Evolutionary conservation across 768 basidiomycete genomes (phyloP).

Genomic region (Hygrophorus pudorinus): DNA sequence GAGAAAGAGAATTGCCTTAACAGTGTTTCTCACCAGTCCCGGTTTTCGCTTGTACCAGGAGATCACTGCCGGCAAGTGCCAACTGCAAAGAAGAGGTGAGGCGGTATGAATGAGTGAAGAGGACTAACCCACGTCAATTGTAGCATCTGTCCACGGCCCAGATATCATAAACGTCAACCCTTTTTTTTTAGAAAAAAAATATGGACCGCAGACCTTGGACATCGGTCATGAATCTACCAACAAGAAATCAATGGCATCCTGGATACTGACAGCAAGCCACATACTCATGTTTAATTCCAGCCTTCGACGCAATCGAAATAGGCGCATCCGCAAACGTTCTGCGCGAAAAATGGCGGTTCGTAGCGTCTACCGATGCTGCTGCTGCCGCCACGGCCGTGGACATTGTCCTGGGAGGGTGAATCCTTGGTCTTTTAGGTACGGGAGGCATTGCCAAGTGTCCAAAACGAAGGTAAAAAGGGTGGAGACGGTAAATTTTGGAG

Average conservation of each 20-base stretch:
- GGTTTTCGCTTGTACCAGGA: constrained; percentile 45
- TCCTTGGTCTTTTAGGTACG: no score
- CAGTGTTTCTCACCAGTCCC: constrained; percentile 41
- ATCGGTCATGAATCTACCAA: no score
- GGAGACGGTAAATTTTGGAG: no score
- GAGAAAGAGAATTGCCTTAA: not conserved
- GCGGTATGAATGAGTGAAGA: constrained; percentile 12
- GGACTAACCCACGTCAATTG: not conserved
- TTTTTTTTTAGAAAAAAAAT: not conserved
- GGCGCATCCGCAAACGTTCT: constrained; percentile 22
- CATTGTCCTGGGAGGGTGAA: no score
- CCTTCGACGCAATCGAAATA: constrained; percentile 31
- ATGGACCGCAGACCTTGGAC: no score
- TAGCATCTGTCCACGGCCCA: constrained; percentile 29
- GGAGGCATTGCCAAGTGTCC: no score
- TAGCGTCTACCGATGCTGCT: not conserved
- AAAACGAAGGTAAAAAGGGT: no score
- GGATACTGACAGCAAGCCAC: constrained; percentile 10
- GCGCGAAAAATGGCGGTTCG: constrained; percentile 20
- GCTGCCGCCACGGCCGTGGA: not conserved
- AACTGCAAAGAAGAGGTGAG: constrained; percentile 28
- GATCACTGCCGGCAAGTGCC: constrained; percentile 32
- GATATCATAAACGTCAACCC: constrained; percentile 39
- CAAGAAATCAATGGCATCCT: not conserved
- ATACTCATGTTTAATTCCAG: constrained; percentile 33